Conservation (phyloP, 768 basidiomycete genomes). For the Kockovaella imperatae region DNA sequence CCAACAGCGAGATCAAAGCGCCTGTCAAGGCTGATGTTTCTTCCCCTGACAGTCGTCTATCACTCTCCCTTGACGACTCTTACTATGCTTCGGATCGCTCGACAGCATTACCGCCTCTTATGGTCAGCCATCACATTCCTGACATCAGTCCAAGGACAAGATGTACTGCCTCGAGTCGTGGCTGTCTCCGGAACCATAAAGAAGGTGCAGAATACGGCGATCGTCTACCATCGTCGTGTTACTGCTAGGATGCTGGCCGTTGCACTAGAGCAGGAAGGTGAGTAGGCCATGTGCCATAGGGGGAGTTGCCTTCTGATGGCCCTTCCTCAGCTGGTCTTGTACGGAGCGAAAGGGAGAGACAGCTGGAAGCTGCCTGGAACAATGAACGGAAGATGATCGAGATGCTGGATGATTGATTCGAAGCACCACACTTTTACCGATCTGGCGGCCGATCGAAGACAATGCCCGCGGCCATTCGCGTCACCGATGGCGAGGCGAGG, state of each 20-base stretch:
- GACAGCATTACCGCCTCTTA: constrained; percentile 69
- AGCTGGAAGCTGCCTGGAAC: too few relatives aligned
- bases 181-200: constrained; percentile 83
- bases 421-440: too few relatives aligned
- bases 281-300: too few relatives aligned
- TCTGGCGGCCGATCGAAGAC: too few relatives aligned
- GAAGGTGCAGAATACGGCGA: constrained; percentile 55
- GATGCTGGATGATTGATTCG: too few relatives aligned
- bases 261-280: background rate
- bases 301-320: too few relatives aligned
- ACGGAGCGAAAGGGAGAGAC: too few relatives aligned
- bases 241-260: constrained; percentile 13
- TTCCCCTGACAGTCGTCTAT: constrained; percentile 62
- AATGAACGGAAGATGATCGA: too few relatives aligned
- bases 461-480: too few relatives aligned
- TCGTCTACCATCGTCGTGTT: constrained; percentile 28
- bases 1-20: background rate
- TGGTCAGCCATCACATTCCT: constrained; percentile 73
- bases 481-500: too few relatives aligned
- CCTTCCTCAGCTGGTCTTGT: too few relatives aligned
- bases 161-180: constrained; percentile 65
- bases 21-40: constrained; percentile 7
- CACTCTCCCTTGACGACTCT: constrained; percentile 74
- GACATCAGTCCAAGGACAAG: constrained; percentile 53
- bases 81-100: constrained; percentile 75